Percentiles rank a stretch among this genome's conserved stretches.
phyloP scores from a whole-genome alignment of 306 rosid genomes.

The Inga laurina region DNA sequence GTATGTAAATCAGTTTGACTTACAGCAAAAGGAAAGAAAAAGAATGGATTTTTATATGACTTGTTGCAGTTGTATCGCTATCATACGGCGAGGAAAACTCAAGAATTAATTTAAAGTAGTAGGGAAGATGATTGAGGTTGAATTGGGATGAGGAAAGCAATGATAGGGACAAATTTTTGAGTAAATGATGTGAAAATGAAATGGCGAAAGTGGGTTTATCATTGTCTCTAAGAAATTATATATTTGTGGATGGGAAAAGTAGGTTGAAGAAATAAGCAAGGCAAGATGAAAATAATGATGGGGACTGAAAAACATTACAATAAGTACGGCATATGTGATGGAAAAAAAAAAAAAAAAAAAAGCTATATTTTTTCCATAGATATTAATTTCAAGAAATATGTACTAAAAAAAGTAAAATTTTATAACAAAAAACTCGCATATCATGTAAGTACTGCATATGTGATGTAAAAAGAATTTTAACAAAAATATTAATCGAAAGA shows the following conservation, averaged over 20 bases:
- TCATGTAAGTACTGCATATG: too few relatives aligned
- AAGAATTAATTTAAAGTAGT: neutral
- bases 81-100: constrained; percentile 3
- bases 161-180: neutral
- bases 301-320: neutral
- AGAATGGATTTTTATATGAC: neutral
- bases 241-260: constrained; percentile 4
- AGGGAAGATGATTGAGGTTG: constrained; percentile 20
- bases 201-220: constrained; percentile 12
- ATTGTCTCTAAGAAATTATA: neutral
- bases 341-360: neutral
- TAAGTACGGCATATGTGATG: too few relatives aligned
- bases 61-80: neutral
- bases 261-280: neutral
- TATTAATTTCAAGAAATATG: neutral
- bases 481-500: too few relatives aligned
- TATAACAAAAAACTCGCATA: neutral
- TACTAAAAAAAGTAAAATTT: neutral
- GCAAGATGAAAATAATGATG: neutral
- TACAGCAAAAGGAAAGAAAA: neutral
- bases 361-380: neutral
- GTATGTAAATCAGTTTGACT: neutral
- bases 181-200: neutral
- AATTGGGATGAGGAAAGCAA: neutral
- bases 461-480: too few relatives aligned